Evolutionary conservation across 2,329 filamentous ascomycete species (phyloP), one percentile per base, ranked within the genome.

Genomic region (Calcarisporium arbuscula): DNA sequence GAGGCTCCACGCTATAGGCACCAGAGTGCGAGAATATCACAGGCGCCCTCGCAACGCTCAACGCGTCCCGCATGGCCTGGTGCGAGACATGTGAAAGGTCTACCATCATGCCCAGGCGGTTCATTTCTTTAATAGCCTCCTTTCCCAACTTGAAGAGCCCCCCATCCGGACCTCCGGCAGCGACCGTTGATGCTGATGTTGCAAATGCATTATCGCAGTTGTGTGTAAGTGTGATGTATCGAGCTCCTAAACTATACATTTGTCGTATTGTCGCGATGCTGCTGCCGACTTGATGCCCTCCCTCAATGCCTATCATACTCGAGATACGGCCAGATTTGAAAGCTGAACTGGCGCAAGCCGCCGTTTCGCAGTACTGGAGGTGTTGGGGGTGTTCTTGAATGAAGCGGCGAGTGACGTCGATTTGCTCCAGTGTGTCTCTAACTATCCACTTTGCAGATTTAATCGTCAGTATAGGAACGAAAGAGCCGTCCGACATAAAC

Each of bases 251-350:
- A 3, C 69, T 64, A 55, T 90, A 68, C 59, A 80, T 90, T 16
- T 75, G 68, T 4, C 87, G 77, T 9, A 94, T 65, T 28, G 76
- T 85, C 23, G 80, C 72, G 21, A 80, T 64, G 1, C 80, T 84
- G 60, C 92, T 92, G 36, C 85, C 86, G 46, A 94, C 89, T 50
- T 94, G 87, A 53, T 94, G 87, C 6, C 94, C 70, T 6, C 87
- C 87, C 62, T 92, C 85, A 34, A 89, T 76, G 5, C 78, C 83
- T 6, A 88, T 62, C 2, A 84, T 80, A 2, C 82, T 85, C 51
- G 88, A 81, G 33, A 89, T 65, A 45, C 71, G 70, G 43, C 69
- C 68, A 11, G 64, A 45, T 33, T 60, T 60, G 55, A 82, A 82
- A 22, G 75, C 72, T 3, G 65, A 53, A 30, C 77, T 52, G 5